Evolutionary conservation across 352 stramenopile species (phyloP), one percentile per base, ranked within the genome.

Genomic region (Paralagenidium karlingii): DNA sequence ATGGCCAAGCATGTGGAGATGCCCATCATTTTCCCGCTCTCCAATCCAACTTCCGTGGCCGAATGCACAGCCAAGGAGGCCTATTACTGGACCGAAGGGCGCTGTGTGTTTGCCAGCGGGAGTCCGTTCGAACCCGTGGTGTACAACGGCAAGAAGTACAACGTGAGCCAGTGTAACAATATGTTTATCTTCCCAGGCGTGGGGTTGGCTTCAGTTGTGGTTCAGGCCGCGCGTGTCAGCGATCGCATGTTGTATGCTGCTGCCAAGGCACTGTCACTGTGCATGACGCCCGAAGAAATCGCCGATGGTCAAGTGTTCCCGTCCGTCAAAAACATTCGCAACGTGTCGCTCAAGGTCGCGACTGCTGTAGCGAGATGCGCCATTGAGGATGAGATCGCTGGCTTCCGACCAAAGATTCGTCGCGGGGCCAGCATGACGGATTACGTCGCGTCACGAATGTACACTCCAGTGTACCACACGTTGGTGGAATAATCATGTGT

Each of bases 131-230:
- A 86, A 29, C 81, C 89, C 1, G 89, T 98, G 16, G 44, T 74
- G 45, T 87, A 73, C 53, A 73, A 96, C 36, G 92, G 88, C 28
- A 73, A 74, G 40, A 45, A 63, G 41, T 83, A 89, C 58, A 52
- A 58, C 20, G 64, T 86, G 51, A 86, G 71, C 46, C 86, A 96
- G 60, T 88, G 81, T 57, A 97, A 97, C 79, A 97, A 97, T 60
- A 93, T 97, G 78, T 98, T 97, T 58, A 94, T 98, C 51, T 99
- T 99, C 68, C 94, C 94, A 24, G 95, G 84, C 31, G 61, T 99
- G 31, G 94, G 92, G 25, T 73, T 98, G 5, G 94, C 86, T 15
- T 83, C 82, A 15, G 82, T 89, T 3, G 60, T 97, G 9, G 82
- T 76, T 44, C 71, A 82, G 40, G 53, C 73, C 15, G 65, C 53